Conservation (phyloP, 2,329 filamentous ascomycete genomes). For the Moelleriella libera region DNA sequence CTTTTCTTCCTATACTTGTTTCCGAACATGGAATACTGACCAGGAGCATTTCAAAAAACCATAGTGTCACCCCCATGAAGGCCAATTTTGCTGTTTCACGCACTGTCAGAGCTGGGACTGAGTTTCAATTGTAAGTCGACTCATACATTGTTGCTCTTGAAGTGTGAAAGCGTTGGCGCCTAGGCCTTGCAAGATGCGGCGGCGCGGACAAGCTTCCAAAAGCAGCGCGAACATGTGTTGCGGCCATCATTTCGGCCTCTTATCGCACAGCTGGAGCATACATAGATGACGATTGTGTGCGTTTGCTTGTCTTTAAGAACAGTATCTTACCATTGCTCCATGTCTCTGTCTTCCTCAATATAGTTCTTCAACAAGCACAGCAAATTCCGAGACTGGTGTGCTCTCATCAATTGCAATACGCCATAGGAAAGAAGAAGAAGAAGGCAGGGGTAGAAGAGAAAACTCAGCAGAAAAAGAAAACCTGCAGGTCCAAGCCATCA, state of each 20-base stretch:
- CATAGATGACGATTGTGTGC: slow-evolving; percentile 13
- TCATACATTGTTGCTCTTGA: not conserved
- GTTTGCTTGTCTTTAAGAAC: not conserved
- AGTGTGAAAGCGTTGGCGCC: too few species aligned
- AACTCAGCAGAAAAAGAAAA: not conserved
- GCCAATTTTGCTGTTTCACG: slow-evolving; percentile 73
- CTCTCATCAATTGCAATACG: too few species aligned
- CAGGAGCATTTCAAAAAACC: not conserved
- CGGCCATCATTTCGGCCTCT: too few species aligned
- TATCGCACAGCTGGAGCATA: slow-evolving; percentile 3
- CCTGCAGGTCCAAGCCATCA: slow-evolving; percentile 41
- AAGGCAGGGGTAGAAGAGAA: slow-evolving; percentile 5
- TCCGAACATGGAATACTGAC: not conserved
- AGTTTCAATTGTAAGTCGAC: slow-evolving; percentile 48
- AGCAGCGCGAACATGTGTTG: too few species aligned
- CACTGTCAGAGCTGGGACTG: slow-evolving; percentile 35
- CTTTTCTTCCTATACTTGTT: too few species aligned
- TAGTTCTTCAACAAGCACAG: not conserved
- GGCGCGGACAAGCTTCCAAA: too few species aligned
- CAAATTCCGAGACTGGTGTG: not conserved
- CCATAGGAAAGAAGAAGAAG: too few species aligned
- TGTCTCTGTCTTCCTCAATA: slow-evolving; percentile 3
- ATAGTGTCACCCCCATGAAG: slow-evolving; percentile 74
- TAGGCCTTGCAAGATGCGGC: too few species aligned
- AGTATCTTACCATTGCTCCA: slow-evolving; percentile 16